Evolutionary conservation across 345 rosid species (phyloP).

Genomic region (Populus ilicifolia): DNA sequence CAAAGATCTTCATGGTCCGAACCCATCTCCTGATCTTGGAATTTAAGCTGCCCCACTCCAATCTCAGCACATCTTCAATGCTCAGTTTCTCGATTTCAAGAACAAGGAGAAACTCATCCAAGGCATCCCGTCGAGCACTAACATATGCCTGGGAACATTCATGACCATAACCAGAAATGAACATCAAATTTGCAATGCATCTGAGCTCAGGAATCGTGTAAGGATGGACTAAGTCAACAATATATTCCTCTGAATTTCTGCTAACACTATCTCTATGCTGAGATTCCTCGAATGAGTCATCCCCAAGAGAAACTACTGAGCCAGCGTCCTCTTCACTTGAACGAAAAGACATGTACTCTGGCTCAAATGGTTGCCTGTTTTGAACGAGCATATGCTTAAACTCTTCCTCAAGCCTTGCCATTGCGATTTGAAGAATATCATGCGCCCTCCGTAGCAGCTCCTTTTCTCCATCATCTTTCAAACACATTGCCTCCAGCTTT

Average conservation of each 20-base stretch:
- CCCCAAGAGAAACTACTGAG: slow-evolving; percentile 51
- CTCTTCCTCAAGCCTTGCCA: slow-evolving; percentile 88
- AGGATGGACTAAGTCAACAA: slow-evolving; percentile 64
- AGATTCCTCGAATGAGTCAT: slow-evolving; percentile 61
- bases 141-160: slow-evolving; percentile 77
- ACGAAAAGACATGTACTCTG: slow-evolving; percentile 59
- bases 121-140: slow-evolving; percentile 56
- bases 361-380: slow-evolving; percentile 63
- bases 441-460: slow-evolving; percentile 54
- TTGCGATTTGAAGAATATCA: slow-evolving; percentile 73
- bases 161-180: slow-evolving; percentile 52
- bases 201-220: slow-evolving; percentile 62
- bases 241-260: slow-evolving; percentile 48
- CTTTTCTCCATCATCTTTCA: slow-evolving; percentile 30
- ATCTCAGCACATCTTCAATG: slow-evolving; percentile 73
- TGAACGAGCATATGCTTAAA: slow-evolving; percentile 66
- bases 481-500: slow-evolving; percentile 41
- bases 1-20: slow-evolving; percentile 55
- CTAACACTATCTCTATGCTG: slow-evolving; percentile 49
- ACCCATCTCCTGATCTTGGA: slow-evolving; percentile 89
- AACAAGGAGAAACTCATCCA: slow-evolving; percentile 69
- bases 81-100: slow-evolving; percentile 81
- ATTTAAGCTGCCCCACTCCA: slow-evolving; percentile 74
- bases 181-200: slow-evolving; percentile 65
- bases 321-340: slow-evolving; percentile 63